Evolutionary conservation across 2,329 filamentous ascomycete genomes (phyloP).

Genomic region (Amphichorda felina): DNA sequence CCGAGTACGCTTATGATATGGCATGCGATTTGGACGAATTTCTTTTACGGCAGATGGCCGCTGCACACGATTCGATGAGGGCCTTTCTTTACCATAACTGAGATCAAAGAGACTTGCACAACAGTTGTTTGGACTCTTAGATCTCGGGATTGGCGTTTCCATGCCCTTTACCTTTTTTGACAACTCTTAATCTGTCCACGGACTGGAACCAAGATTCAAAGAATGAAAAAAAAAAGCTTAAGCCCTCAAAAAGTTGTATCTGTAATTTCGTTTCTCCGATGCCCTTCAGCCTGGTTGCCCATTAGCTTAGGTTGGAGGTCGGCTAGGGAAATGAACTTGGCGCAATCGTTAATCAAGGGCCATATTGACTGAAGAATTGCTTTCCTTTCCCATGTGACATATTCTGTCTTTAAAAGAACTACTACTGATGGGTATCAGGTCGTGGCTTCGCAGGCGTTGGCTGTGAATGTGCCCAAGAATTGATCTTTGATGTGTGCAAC

Average conservation of each 20-base stretch:
- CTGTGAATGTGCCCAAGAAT: too few species aligned
- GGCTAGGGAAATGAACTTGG: constrained; percentile 19
- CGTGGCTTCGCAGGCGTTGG: too few species aligned
- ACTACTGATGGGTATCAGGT: too few species aligned
- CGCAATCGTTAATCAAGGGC: constrained; percentile 20
- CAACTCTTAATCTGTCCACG: constrained; percentile 5
- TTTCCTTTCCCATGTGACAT: too few species aligned
- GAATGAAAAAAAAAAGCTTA: background rate
- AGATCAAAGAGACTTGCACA: constrained; percentile 11
- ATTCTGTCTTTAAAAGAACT: too few species aligned
- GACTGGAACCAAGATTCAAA: constrained; percentile 4
- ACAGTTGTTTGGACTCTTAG: constrained; percentile 11
- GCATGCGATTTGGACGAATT: constrained; percentile 25
- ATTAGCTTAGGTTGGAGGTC: constrained; percentile 18
- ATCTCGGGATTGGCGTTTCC: background rate
- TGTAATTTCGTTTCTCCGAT: constrained; percentile 17
- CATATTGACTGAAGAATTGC: constrained; percentile 9
- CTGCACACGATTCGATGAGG: constrained; percentile 6
- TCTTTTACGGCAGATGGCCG: constrained; percentile 23
- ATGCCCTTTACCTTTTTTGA: constrained; percentile 8
- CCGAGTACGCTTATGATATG: constrained; percentile 10
- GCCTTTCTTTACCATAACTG: constrained; percentile 9
- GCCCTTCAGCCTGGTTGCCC: constrained; percentile 24
- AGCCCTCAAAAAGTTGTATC: constrained; percentile 14
- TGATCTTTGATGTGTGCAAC: too few species aligned